Evolutionary conservation across 169 alveolate genomes (phyloP), one percentile per base, ranked within the genome.

Genomic region (Eimeria necatrix): DNA sequence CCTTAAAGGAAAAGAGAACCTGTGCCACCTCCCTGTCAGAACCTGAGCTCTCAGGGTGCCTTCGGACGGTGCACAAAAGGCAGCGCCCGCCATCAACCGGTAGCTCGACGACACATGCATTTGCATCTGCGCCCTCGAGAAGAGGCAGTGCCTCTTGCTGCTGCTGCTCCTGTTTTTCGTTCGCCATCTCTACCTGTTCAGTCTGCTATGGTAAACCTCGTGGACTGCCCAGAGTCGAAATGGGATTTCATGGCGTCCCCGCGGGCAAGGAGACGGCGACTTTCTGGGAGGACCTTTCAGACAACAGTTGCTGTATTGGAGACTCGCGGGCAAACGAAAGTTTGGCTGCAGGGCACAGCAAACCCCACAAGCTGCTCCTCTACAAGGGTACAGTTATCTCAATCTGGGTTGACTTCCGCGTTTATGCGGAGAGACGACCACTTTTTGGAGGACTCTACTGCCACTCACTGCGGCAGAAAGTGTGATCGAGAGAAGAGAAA

Each of bases 11-110:
- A 56, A 93, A 70, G 73, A 93, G 87, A 8, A 93, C 76, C 80
- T 93, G 93, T 41, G 70, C 71, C 64, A 60, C 56, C 80, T 74
- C 56, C 49, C 53, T 16, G 32, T 24, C 88, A 46, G 64, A 53
- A n/a, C 32, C 86, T 32, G 49, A 6, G 12, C 20, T 20, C 24
- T 52, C 90, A 41, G 32, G 71, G 46, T 22, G 87, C n/a, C 81
- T 49, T 70, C 95, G 73, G 16, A 93, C 87, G 6, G 64, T 93
- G 93, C 95, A 93, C 52, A 41, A 9, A 24, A 93, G 70, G 22
- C 78, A 56, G 46, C 95, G 95, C 26, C 90, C 88, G 14, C 95
- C 95, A 48, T 93, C 95, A 61, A 85, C 93, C 48, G 93, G 93
- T 16, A 85, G 64, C 76, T 85, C 93, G 18, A 64, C 52, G 64